phyloP scores from a whole-genome alignment of 176 grass and related monocot genomes.

The Ensete glaucum region DNA sequence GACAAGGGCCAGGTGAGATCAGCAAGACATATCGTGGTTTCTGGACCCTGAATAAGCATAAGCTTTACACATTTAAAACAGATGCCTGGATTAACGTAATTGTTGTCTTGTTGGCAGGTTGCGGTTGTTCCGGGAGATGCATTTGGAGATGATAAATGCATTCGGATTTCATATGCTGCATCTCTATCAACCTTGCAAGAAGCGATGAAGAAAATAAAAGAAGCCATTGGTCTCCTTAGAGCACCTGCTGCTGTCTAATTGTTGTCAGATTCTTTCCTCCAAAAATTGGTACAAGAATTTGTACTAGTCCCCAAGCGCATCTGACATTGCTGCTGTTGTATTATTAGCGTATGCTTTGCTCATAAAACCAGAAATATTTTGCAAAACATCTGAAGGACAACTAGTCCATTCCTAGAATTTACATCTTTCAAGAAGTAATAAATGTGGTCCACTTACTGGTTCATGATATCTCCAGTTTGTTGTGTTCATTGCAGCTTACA shows the following conservation, averaged over 20 bases:
- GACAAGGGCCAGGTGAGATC: slow-evolving; percentile 62
- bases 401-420: no score
- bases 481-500: no score
- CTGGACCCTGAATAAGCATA: neutral
- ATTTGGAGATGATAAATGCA: slow-evolving; percentile 77
- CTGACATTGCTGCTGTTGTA: no score
- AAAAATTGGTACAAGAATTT: neutral
- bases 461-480: no score
- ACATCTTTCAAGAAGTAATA: no score
- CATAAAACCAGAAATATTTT: no score
- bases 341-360: no score
- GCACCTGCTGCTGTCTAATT: slow-evolving; percentile 46
- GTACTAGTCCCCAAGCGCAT: no score
- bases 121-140: slow-evolving; percentile 84
- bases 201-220: slow-evolving; percentile 69
- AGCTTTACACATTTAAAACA: neutral
- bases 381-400: no score
- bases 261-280: neutral
- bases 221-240: slow-evolving; percentile 52
- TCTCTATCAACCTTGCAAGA: slow-evolving; percentile 59
- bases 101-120: slow-evolving; percentile 29
- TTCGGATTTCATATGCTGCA: slow-evolving; percentile 81
- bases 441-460: no score
- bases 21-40: neutral
- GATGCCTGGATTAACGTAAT: neutral